These are phyloP conservation scores for Malus hybrid DNA, from an alignment of 331 rosid species.

Conservation along the genomic window DNA sequence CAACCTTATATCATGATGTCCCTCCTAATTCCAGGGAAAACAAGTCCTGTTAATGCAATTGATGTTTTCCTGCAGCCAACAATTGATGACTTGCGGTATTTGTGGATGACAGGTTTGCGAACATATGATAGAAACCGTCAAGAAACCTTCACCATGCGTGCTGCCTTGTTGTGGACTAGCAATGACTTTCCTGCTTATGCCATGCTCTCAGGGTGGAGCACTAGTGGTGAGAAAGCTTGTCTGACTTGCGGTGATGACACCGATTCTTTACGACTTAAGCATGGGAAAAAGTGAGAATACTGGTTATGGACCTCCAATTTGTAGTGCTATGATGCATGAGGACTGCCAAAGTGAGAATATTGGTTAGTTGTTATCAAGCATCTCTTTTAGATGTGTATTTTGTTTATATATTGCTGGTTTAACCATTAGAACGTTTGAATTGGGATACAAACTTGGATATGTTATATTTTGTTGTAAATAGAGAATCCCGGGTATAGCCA, in stretches of 20 bases:
- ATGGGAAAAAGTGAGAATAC: background rate
- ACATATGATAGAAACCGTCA: background rate
- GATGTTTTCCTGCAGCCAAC: background rate
- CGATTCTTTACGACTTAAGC: background rate
- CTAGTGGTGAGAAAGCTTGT: background rate
- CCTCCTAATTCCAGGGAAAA: background rate
- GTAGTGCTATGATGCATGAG: no score
- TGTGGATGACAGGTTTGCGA: background rate
- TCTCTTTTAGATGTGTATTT: no score
- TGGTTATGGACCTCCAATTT: no score
- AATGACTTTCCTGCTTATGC: background rate
- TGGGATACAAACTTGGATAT: no score
- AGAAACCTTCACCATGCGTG: background rate
- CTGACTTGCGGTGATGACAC: background rate
- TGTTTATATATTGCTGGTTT: no score
- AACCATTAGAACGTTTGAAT: no score
- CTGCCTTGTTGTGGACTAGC: background rate
- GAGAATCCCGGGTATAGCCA: no score
- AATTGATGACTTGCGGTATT: background rate
- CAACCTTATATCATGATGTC: background rate
- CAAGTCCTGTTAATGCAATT: background rate
- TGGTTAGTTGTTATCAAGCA: no score
- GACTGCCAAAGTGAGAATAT: no score
- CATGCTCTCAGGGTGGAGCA: background rate
- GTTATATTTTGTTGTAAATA: no score